Percentiles rank a stretch among this genome's conserved stretches.
phyloP scores from a whole-genome alignment of 768 basidiomycete species.

The Mycena sanguinolenta region DNA sequence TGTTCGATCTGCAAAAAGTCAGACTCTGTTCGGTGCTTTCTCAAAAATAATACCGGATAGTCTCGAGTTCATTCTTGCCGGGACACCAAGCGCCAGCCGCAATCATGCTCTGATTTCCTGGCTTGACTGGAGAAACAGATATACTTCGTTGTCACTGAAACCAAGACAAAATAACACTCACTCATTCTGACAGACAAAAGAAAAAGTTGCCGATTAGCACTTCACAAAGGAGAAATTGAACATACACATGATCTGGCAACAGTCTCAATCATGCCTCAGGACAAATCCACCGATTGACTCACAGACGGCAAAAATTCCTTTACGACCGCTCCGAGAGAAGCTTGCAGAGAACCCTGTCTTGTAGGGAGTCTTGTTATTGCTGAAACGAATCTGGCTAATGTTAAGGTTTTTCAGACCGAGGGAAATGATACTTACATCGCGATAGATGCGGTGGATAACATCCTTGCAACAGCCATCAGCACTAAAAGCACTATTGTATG shows the following conservation, averaged over 20 bases:
- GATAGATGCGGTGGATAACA: constrained; percentile 91
- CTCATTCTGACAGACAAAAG: constrained; percentile 43
- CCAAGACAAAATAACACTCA: constrained; percentile 34
- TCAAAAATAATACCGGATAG: constrained; percentile 67
- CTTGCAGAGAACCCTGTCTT: constrained; percentile 86
- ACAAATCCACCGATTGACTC: constrained; percentile 55
- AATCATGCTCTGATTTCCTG: constrained; percentile 76
- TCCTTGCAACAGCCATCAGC: constrained; percentile 60
- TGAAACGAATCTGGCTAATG: constrained; percentile 79
- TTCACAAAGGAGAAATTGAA: constrained; percentile 12
- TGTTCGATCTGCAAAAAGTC: constrained; percentile 62
- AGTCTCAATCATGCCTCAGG: constrained; percentile 1
- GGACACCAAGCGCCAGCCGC: constrained; percentile 89
- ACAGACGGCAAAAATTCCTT: constrained; percentile 92
- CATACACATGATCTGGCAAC: constrained; percentile 73
- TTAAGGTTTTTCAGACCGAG: constrained; percentile 9
- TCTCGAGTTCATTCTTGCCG: constrained; percentile 81
- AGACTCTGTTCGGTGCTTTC: constrained; percentile 1
- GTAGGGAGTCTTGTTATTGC: constrained; percentile 96
- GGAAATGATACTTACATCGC: constrained; percentile 71
- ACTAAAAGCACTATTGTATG: neutral
- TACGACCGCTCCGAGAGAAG: constrained; percentile 90
- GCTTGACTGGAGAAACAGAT: constrained; percentile 60
- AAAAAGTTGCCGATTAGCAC: neutral
- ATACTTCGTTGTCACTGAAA: neutral